phyloP scores from a whole-genome alignment of 2,329 filamentous ascomycete species.

The Stagonosporopsis tanaceti region DNA sequence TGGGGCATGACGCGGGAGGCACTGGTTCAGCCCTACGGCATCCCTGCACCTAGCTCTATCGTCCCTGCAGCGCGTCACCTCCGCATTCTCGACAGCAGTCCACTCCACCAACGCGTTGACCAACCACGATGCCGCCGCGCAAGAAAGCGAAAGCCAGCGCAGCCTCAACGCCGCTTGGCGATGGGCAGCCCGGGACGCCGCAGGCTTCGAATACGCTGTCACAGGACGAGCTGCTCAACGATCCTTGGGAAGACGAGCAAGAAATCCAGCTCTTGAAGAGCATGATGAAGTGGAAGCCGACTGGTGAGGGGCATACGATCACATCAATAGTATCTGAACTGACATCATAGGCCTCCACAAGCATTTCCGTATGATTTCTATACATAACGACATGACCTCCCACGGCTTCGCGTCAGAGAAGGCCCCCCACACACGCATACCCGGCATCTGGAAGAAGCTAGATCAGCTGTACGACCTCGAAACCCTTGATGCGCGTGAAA shows the following conservation, averaged over 20 bases:
- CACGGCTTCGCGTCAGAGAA: slow-evolving; percentile 74
- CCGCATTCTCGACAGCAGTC: slow-evolving; percentile 1
- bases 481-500: slow-evolving; percentile 83
- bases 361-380: slow-evolving; percentile 62
- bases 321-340: not conserved
- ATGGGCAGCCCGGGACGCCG: slow-evolving; percentile 52
- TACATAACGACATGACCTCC: slow-evolving; percentile 47
- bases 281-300: slow-evolving; percentile 95
- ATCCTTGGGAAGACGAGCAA: slow-evolving; percentile 95
- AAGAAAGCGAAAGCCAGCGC: slow-evolving; percentile 70
- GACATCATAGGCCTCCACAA: slow-evolving; percentile 61
- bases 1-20: slow-evolving; percentile 43
- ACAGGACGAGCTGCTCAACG: slow-evolving; percentile 67
- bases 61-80: slow-evolving; percentile 21
- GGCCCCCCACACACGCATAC: slow-evolving; percentile 82
- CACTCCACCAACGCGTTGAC: not conserved
- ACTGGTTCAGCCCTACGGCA: slow-evolving; percentile 39
- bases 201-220: slow-evolving; percentile 51
- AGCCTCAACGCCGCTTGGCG: slow-evolving; percentile 62
- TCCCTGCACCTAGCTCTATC: slow-evolving; percentile 25
- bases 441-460: slow-evolving; percentile 91
- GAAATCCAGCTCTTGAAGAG: slow-evolving; percentile 91
- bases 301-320: slow-evolving; percentile 59
- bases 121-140: slow-evolving; percentile 68
- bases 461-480: slow-evolving; percentile 83